These are phyloP conservation scores for Passiflora organensis DNA, from an alignment of 345 rosid genomes.

Conservation along the genomic window DNA sequence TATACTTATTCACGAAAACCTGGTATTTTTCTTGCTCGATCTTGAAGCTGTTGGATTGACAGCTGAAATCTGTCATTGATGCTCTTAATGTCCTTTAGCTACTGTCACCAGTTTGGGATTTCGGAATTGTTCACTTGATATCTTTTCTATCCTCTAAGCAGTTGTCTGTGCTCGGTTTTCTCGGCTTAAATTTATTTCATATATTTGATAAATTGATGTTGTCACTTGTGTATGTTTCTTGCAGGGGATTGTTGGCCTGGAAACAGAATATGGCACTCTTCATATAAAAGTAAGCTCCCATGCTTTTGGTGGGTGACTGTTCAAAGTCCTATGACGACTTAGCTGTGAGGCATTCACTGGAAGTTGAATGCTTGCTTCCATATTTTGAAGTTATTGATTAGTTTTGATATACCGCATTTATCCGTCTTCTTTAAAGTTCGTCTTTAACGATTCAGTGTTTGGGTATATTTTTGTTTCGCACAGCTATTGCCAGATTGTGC, in stretches of 20 bases:
- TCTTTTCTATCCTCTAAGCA: background rate
- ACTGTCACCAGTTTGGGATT: too few relatives aligned
- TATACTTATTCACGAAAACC: too few relatives aligned
- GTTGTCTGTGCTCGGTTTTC: background rate
- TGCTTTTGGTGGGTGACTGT: constrained; percentile 6
- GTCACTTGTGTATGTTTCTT: constrained; percentile 4
- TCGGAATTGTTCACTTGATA: background rate
- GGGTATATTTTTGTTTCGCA: constrained; percentile 12
- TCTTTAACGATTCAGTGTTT: background rate
- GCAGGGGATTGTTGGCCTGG: constrained; percentile 82
- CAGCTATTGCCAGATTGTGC: constrained; percentile 97
- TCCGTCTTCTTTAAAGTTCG: background rate
- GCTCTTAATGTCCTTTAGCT: too few relatives aligned
- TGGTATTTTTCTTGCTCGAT: too few relatives aligned
- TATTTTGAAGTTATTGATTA: too few relatives aligned
- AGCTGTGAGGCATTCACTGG: background rate
- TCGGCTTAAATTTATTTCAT: background rate
- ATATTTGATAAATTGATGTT: constrained; percentile 3
- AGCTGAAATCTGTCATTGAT: too few relatives aligned
- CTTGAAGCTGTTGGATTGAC: too few relatives aligned
- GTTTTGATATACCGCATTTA: background rate
- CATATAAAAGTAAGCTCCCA: constrained; percentile 62
- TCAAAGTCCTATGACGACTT: background rate
- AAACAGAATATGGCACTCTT: constrained; percentile 71
- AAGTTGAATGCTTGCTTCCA: background rate